phyloP scores from a whole-genome alignment of 805 yeast genomes.

The Pichia gijzeniarum region DNA sequence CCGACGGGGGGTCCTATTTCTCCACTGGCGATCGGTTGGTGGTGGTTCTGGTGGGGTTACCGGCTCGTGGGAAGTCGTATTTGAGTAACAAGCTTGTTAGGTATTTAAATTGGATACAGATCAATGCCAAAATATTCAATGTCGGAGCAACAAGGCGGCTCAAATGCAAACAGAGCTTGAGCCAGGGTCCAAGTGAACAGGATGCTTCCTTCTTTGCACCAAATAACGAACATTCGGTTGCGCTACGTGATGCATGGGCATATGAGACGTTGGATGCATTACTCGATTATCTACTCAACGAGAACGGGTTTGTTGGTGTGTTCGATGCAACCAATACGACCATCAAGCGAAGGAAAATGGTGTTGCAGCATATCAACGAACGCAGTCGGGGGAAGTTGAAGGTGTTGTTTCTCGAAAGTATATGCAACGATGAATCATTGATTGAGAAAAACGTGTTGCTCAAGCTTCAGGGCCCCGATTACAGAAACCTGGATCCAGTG shows the following conservation, averaged over 20 bases:
- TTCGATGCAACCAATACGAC: slow-evolving; percentile 83
- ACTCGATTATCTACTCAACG: slow-evolving; percentile 70
- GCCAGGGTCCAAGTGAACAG: slow-evolving; percentile 34
- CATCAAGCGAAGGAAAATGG: slow-evolving; percentile 52
- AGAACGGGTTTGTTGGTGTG: slow-evolving; percentile 87
- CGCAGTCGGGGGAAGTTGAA: slow-evolving; percentile 58
- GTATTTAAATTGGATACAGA: slow-evolving; percentile 90
- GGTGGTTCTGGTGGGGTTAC: slow-evolving; percentile 93
- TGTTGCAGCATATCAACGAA: slow-evolving; percentile 49
- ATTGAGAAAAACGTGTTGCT: slow-evolving; percentile 77
- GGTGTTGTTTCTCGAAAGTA: slow-evolving; percentile 78
- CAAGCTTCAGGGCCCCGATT: slow-evolving; percentile 91
- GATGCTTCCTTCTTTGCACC: slow-evolving; percentile 86
- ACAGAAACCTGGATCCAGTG: slow-evolving; percentile 76
- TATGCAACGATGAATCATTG: slow-evolving; percentile 72
- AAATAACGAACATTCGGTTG: slow-evolving; percentile 54
- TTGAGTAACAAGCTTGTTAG: slow-evolving; percentile 86
- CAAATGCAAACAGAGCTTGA: slow-evolving; percentile 37
- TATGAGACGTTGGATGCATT: slow-evolving; percentile 84
- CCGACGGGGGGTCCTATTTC: slow-evolving; percentile 60
- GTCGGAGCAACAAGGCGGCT: slow-evolving; percentile 92
- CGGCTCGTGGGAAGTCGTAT: slow-evolving; percentile 93
- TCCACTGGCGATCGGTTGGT: slow-evolving; percentile 65
- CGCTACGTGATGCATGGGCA: slow-evolving; percentile 90
- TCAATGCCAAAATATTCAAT: slow-evolving; percentile 83